These are phyloP conservation scores for Trichoderma arundinaceum DNA, from an alignment of 2,329 filamentous ascomycete species.

Conservation along the genomic window DNA sequence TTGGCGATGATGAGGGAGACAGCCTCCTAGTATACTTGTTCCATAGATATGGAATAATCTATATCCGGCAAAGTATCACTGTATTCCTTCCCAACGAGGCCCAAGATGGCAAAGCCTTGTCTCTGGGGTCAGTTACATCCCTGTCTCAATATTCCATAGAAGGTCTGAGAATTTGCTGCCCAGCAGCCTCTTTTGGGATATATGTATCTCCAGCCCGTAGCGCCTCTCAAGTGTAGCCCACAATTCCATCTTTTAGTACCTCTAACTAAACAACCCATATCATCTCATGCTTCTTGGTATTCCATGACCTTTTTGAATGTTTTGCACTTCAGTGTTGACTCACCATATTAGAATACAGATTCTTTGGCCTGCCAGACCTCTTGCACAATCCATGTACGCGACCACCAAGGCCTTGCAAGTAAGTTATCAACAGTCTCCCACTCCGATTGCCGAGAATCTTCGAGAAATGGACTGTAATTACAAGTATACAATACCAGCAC, in stretches of 20 bases:
- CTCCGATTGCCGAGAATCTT: background rate
- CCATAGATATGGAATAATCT: background rate
- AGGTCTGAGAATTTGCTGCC: constrained; percentile 10
- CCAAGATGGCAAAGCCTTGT: background rate
- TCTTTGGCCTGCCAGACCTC: constrained; percentile 1
- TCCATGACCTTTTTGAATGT: background rate
- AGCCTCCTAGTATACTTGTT: background rate
- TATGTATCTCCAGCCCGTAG: constrained; percentile 11
- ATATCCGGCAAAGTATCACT: background rate
- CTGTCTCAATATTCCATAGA: constrained; percentile 11
- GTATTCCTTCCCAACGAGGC: background rate
- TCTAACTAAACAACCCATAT: constrained; percentile 8
- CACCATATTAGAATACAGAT: background rate
- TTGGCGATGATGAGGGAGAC: background rate
- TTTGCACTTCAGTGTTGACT: background rate
- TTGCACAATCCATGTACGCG: constrained; percentile 5
- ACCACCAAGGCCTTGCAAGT: background rate
- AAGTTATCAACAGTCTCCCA: background rate
- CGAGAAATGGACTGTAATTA: background rate
- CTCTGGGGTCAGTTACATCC: background rate
- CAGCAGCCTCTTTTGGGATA: background rate
- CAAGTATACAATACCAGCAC: background rate
- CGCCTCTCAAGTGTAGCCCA: background rate
- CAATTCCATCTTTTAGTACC: background rate
- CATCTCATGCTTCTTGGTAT: constrained; percentile 10